Evolutionary conservation across 2,329 filamentous ascomycete genomes (phyloP), one percentile per base, ranked within the genome.

Genomic region (Lachnellula occidentalis): DNA sequence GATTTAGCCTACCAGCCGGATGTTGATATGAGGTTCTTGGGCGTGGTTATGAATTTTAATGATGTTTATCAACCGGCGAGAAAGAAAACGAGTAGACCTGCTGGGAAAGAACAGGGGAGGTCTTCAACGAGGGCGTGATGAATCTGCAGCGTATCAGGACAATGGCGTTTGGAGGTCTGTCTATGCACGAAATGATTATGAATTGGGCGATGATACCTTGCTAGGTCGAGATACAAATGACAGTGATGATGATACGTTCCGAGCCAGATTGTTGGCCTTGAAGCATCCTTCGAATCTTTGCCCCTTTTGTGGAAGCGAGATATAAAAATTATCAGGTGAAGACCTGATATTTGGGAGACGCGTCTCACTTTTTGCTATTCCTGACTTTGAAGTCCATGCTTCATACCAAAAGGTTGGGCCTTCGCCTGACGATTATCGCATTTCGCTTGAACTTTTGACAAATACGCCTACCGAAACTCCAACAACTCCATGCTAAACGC

Each of bases 21-120:
- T 70, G 86, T 92, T 50, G 94, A 99, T 70, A 90, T 99, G 85
- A 81, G 92, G 52, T 97, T 97, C 76, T 74, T 99, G 61, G 94
- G 90, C 39, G 91, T 97, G 46, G 89, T 94, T 41, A 97, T 99
- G 90, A 99, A 97, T 73, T 99, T 97, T 73, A 99, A 99, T 72
- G 92, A 97, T 69, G 88, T 95, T 24, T 97, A 97, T 71, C 82
- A 89, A 71, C 88, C 90, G 14, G 81, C 85, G 45, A 78, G 85
- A 65, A 81, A 85, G 69, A 84, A 66, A 48, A 50, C 53, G 15
- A 58, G 45, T 17, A 58, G 57, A 31, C 43, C 59, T 3, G 45
- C 55, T 27, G 54, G 41, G 31, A 58, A 51, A 41, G 58, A 59
- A 34, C 51, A 49, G 14, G 53, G 46, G 17, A 58, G 54, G 58